Conservation (phyloP, 2,329 filamentous ascomycete species). For the Neodidymelliopsis sp. region DNA sequence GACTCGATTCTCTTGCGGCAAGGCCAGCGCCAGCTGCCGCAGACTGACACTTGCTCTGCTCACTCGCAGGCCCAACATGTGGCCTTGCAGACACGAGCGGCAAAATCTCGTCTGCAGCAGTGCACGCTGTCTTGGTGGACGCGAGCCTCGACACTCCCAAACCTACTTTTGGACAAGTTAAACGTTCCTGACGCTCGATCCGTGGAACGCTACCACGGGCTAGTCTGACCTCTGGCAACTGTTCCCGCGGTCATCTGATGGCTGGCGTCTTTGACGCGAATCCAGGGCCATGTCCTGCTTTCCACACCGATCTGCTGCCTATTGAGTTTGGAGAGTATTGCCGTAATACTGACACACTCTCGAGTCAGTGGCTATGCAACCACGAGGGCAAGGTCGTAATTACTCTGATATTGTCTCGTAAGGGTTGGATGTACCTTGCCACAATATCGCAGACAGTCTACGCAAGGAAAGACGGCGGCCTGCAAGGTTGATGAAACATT, state of each 20-base stretch:
- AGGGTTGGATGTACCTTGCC: conserved; percentile 1
- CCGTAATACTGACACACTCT: conserved; percentile 6
- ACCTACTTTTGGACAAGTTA: conserved; percentile 9
- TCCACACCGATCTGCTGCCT: conserved; percentile 6
- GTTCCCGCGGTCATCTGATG: conserved; percentile 21
- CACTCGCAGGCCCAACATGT: conserved; percentile 6
- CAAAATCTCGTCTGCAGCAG: not conserved
- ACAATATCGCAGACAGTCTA: not conserved
- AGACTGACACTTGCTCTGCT: conserved; percentile 18
- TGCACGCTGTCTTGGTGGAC: conserved; percentile 1
- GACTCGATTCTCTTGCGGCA: not conserved
- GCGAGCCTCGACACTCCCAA: conserved; percentile 7
- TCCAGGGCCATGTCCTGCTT: conserved; percentile 10
- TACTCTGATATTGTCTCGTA: conserved; percentile 3
- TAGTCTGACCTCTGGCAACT: conserved; percentile 14
- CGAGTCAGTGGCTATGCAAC: not conserved
- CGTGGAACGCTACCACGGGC: conserved; percentile 17
- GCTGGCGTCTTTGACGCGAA: conserved; percentile 14
- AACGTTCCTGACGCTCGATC: conserved; percentile 15
- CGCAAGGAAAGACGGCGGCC: conserved; percentile 16
- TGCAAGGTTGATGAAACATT: conserved; percentile 13
- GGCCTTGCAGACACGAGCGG: conserved; percentile 17
- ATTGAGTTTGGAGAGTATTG: conserved; percentile 4
- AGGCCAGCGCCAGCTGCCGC: conserved; percentile 7
- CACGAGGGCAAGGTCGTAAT: conserved; percentile 7